Base-by-base conservation (phyloP, 495 filamentous ascomycete genomes). In the Aspergillus wentii region DNA sequence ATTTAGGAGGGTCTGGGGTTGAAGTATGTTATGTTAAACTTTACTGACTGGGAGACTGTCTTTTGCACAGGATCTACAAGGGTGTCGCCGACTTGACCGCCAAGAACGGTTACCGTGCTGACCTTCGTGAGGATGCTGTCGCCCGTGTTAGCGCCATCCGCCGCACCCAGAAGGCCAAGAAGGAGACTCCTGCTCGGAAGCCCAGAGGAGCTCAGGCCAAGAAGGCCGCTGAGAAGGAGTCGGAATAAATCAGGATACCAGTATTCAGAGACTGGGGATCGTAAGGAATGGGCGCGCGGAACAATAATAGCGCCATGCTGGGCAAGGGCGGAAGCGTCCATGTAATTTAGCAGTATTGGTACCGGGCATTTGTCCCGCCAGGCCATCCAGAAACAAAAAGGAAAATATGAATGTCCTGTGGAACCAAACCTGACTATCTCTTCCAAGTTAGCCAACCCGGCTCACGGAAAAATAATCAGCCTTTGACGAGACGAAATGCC, bases 91-190 rank as follows among this genome's bases (percentile, higher is more conserved):
- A 70, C 71, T 69, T 69, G 59, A 82, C 82, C 43, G 85, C 88
- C 56, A 89, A 86, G 79, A 72, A 76, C 61, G 74, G 78, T 51
- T 94, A 92, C 78, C 82, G 92, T 59, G 61, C 82, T 52, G 92
- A 98, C 60, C 75, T 98, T 62, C 86, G 88, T 46, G 74, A 81
- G 55, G 82, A 80, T 49, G 89, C 89, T 46, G 83, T 97, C 59
- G 75, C 90, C 61, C 86, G 92, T 52, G 91, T 85, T 49, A 88
- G 82, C 61, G 86, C 87, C 53, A 76, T 97, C 71, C 85, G 85
- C 61, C 66, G 74, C 49, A 83, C 83, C 39, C 86, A 94, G 75
- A 70, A 72, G 54, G 61, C 80, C 39, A 79, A 82, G 71, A 95
- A 95, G 80, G 78, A 83, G 14, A 57, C 68, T 38, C 76, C 80